A percentile compares a stretch with the other conserved stretches of the same genome.
These are phyloP conservation scores for Heritiera littoralis DNA, from an alignment of 345 rosid species.

Conservation along the genomic window DNA sequence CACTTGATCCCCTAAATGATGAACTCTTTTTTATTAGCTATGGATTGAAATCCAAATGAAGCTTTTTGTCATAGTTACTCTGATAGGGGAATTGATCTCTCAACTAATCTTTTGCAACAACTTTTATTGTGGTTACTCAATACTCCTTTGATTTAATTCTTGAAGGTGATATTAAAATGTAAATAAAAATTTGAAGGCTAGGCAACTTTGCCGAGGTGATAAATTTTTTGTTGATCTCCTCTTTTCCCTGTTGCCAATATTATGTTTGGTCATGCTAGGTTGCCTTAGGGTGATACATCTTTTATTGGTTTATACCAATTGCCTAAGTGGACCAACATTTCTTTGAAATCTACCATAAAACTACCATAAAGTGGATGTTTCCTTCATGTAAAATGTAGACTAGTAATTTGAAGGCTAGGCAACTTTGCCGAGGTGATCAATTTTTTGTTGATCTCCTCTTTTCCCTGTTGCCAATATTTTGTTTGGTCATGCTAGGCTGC, in stretches of 20 bases:
- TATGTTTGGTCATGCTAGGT: constrained; percentile 17
- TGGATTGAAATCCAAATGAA: constrained; percentile 67
- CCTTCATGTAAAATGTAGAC: not conserved
- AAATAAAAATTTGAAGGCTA: not conserved
- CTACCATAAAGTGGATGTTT: not conserved
- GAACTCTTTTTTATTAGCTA: constrained; percentile 45
- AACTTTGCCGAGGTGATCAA: constrained; percentile 51
- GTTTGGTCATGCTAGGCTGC: constrained; percentile 10
- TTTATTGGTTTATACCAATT: not conserved
- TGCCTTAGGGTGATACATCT: not conserved
- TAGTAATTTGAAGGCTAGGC: constrained; percentile 24
- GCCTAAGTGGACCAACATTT: not conserved
- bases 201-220: constrained; percentile 58
- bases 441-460: not conserved
- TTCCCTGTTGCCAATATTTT: constrained; percentile 16
- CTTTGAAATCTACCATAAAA: not conserved
- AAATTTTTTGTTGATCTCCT: constrained; percentile 36
- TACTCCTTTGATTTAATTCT: not conserved
- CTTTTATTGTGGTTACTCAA: not conserved
- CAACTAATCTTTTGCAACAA: not conserved
- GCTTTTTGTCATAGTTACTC: constrained; percentile 86
- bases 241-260: constrained; percentile 61
- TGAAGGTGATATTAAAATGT: not conserved
- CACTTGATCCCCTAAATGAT: constrained; percentile 51
- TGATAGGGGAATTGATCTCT: constrained; percentile 47